Evolutionary conservation across 208 protist genomes (phyloP), one percentile per base, ranked within the genome.

Genomic region (Angomonas deanei): DNA sequence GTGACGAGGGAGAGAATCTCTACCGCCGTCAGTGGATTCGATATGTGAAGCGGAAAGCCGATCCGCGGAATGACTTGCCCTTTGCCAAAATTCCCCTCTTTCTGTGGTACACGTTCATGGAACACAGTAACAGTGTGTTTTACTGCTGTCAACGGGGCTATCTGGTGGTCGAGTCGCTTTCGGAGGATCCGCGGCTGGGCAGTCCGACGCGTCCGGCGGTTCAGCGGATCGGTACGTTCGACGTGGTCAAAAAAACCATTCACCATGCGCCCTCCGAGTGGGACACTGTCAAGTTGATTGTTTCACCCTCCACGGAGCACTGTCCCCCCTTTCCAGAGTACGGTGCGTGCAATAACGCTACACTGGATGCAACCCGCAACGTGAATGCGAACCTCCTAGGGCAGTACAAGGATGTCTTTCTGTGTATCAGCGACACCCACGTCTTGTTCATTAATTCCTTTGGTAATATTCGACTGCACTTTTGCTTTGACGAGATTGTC

Each of bases 371-470:
- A 31, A 32, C 23, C 42, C 42, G 8, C 42, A n/a, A n/a, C 42
- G 42, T 50, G 42, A 50, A n/a, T n/a, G 42, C 42, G 17, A 50
- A 50, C 23, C 42, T 47, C 17, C 8, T 61, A n/a, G 26, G 33
- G 33, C 55, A 47, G 33, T 61, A 30, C 34, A 28, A 34, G 21
- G 68, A 83, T 36, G 61, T 68, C 52, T 83, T 78, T 33, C 63
- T 76, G 28, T 72, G 64, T 24, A 15, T 83, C 8, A 61, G 57
- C 3, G 71, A 77, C 55, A 68, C 65, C n/a, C 66, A 74, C 53
- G 27, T 83, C 15, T 49, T 83, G 10, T 83, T 77, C 30, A 13
- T 74, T 19, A 75, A 76, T 65, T 83, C 77, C 6, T 83, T 83
- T 21, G 77, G 77, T 0, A 66, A 67, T 19, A 34, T 74, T 13